Percentiles rank a stretch among this genome's conserved stretches.
phyloP scores from a whole-genome alignment of 495 filamentous ascomycete species.

The Durotheca rogersii region DNA sequence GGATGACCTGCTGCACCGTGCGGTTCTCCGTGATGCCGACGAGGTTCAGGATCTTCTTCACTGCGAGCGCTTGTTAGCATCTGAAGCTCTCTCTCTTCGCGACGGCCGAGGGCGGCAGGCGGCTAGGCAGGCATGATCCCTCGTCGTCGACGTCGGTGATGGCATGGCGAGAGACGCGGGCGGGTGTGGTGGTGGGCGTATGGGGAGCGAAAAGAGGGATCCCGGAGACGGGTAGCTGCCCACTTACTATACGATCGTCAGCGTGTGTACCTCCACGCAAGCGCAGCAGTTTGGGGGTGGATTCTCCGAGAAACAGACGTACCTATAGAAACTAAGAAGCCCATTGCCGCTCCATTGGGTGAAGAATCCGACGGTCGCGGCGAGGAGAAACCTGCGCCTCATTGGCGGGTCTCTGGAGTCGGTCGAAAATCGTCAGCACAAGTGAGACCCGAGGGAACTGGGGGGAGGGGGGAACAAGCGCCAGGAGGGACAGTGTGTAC shows the following conservation, averaged over 20 bases:
- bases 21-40: constrained; percentile 45
- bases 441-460: too few relatives aligned
- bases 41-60: constrained; percentile 49
- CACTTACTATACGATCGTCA: constrained; percentile 27
- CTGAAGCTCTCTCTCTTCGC: background rate
- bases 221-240: constrained; percentile 6
- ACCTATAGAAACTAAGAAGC: constrained; percentile 47
- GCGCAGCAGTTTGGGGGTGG: too few relatives aligned
- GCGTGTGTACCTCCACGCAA: too few relatives aligned
- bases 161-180: too few relatives aligned
- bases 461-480: too few relatives aligned
- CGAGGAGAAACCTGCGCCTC: constrained; percentile 52
- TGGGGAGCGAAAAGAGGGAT: too few relatives aligned
- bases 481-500: too few relatives aligned
- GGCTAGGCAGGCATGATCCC: too few relatives aligned
- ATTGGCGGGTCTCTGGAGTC: constrained; percentile 45
- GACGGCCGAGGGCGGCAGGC: too few relatives aligned
- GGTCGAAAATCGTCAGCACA: background rate
- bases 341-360: constrained; percentile 57
- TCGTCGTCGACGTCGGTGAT: too few relatives aligned
- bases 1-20: constrained; percentile 52
- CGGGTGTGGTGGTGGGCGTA: too few relatives aligned
- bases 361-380: constrained; percentile 44
- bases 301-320: background rate
- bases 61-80: constrained; percentile 22